phyloP scores from a whole-genome alignment of 345 rosid genomes.

The Lumnitzera littorea region DNA sequence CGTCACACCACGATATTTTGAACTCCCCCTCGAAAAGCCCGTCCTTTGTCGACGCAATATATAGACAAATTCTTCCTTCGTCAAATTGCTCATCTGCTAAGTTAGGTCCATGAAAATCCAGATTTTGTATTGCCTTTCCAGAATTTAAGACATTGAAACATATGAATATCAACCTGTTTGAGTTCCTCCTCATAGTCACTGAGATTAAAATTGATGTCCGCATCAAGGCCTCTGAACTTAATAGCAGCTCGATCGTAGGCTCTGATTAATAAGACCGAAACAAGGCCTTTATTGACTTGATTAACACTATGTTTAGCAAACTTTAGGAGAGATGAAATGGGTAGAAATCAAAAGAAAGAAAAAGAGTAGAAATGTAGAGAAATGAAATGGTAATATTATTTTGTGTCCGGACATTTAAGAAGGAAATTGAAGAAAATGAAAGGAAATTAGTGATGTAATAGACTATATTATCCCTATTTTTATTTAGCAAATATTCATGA shows the following conservation, averaged over 20 bases:
- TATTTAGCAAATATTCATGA: no score
- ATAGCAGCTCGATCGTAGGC: slow-evolving; percentile 98
- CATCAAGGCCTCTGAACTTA: slow-evolving; percentile 88
- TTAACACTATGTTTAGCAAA: no score
- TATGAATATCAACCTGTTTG: slow-evolving; percentile 37
- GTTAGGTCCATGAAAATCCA: neutral
- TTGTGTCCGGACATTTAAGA: no score
- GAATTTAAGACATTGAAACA: slow-evolving; percentile 3
- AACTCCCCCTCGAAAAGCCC: slow-evolving; percentile 91
- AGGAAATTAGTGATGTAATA: no score
- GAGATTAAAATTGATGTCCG: slow-evolving; percentile 82
- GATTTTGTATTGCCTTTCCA: neutral
- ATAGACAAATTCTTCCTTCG: slow-evolving; percentile 91
- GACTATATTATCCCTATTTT: no score
- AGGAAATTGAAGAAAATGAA: no score
- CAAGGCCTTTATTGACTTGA: no score
- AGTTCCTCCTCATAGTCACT: slow-evolving; percentile 84
- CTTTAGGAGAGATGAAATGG: no score
- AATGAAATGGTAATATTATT: no score
- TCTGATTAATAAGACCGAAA: slow-evolving; percentile 21
- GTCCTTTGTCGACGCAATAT: slow-evolving; percentile 96
- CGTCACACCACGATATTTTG: slow-evolving; percentile 86
- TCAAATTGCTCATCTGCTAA: slow-evolving; percentile 55
- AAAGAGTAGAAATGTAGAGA: no score
- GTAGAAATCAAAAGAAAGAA: no score